A percentile compares a stretch with the other conserved stretches of the same genome.
These are phyloP conservation scores for Trichoderma hamatum DNA, from an alignment of 2,329 filamentous ascomycete species.

Conservation along the genomic window DNA sequence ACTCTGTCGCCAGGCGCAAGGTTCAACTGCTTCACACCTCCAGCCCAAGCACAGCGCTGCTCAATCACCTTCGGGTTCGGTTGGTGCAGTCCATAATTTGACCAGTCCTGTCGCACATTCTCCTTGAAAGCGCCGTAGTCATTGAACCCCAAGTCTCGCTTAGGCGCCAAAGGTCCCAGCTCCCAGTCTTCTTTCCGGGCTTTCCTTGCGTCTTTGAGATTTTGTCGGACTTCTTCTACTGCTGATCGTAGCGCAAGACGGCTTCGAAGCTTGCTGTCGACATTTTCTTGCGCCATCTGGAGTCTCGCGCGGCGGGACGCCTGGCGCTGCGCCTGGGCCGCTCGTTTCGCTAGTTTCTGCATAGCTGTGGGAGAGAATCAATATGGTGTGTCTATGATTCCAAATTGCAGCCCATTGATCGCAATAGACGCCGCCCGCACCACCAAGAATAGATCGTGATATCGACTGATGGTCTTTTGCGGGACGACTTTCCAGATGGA, in stretches of 20 bases:
- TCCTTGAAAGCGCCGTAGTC: slow-evolving; percentile 60
- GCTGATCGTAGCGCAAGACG: slow-evolving; percentile 39
- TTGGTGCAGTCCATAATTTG: slow-evolving; percentile 36
- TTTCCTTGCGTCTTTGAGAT: slow-evolving; percentile 47
- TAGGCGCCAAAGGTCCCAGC: slow-evolving; percentile 76
- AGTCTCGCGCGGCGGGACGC: slow-evolving; percentile 53
- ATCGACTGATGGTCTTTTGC: slow-evolving; percentile 9
- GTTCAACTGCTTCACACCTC: slow-evolving; percentile 59
- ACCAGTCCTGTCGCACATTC: slow-evolving; percentile 43
- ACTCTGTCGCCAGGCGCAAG: slow-evolving; percentile 75
- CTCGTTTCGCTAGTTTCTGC: slow-evolving; percentile 72
- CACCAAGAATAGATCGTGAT: background rate
- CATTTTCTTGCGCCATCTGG: slow-evolving; percentile 38
- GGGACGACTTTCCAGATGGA: slow-evolving; percentile 8
- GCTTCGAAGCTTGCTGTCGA: slow-evolving; percentile 37
- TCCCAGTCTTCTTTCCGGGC: slow-evolving; percentile 76
- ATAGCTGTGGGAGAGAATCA: slow-evolving; percentile 46
- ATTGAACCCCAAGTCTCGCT: slow-evolving; percentile 68
- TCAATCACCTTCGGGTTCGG: slow-evolving; percentile 43
- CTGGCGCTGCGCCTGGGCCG: slow-evolving; percentile 68
- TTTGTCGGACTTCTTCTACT: slow-evolving; percentile 40
- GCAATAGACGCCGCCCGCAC: slow-evolving; percentile 21
- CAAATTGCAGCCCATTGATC: slow-evolving; percentile 21
- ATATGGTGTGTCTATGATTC: background rate
- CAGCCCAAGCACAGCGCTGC: slow-evolving; percentile 58